phyloP scores from a whole-genome alignment of 306 rosid species.

The Malus orientalis region DNA sequence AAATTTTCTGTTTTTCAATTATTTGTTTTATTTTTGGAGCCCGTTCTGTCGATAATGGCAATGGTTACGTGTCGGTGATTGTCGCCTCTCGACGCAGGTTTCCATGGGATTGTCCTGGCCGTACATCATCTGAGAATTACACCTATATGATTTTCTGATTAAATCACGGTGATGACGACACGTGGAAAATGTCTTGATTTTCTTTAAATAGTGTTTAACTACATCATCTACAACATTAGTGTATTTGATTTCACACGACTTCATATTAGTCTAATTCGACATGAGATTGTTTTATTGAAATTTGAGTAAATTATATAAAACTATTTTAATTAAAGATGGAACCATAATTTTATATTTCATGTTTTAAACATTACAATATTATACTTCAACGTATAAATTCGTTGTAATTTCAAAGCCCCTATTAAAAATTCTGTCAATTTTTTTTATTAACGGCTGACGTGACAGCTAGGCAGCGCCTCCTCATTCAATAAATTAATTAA shows the following conservation, averaged over 20 bases:
- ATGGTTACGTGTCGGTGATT: background rate
- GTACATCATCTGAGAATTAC: background rate
- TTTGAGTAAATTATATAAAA: too few relatives aligned
- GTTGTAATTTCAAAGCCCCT: rapidly evolving
- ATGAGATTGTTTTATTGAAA: too few relatives aligned
- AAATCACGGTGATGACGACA: background rate
- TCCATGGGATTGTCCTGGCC: background rate
- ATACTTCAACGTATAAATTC: rapidly evolving
- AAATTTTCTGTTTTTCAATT: background rate
- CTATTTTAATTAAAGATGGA: rapidly evolving
- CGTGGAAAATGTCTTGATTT: background rate
- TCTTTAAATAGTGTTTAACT: too few relatives aligned
- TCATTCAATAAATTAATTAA: too few relatives aligned
- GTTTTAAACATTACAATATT: rapidly evolving
- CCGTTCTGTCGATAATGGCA: background rate
- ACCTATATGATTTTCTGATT: background rate
- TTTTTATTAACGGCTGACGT: too few relatives aligned
- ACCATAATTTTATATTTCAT: rapidly evolving
- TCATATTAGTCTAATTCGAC: too few relatives aligned
- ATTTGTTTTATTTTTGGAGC: background rate
- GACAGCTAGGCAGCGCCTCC: too few relatives aligned
- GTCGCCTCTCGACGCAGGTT: background rate
- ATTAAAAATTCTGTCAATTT: too few relatives aligned
- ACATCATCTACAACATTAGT: too few relatives aligned
- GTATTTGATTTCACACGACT: too few relatives aligned